Evolutionary conservation across 2,329 filamentous ascomycete genomes (phyloP).

Genomic region (Sporothrix globosa): DNA sequence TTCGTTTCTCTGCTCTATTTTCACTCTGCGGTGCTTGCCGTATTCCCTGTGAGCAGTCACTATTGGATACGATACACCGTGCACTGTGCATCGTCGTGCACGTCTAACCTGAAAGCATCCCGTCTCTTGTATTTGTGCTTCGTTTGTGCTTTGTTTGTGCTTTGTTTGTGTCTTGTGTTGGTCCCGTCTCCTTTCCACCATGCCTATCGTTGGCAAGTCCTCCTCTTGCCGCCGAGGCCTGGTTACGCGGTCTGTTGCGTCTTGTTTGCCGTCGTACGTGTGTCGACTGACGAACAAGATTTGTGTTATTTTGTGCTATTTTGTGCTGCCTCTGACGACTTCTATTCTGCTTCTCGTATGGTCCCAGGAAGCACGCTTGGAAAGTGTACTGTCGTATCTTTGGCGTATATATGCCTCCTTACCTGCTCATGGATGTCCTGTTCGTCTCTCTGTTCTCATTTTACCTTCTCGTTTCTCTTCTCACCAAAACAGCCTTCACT

Average conservation of each 20-base stretch:
- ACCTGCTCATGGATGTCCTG: background rate
- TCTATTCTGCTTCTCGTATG: slow-evolving; percentile 18
- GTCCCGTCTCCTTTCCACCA: too few species aligned
- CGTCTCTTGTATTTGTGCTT: slow-evolving; percentile 7
- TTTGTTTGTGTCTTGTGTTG: too few species aligned
- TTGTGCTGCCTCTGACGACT: slow-evolving; percentile 9
- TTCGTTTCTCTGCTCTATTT: slow-evolving; percentile 15
- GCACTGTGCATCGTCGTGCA: background rate
- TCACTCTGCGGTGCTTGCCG: background rate
- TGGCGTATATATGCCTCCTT: slow-evolving; percentile 9
- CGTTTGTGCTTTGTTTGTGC: background rate
- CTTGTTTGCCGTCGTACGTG: background rate
- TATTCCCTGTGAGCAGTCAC: background rate
- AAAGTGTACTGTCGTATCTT: background rate
- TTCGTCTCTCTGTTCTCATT: background rate
- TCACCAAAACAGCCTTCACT: background rate
- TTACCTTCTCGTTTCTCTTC: background rate
- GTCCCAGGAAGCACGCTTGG: background rate
- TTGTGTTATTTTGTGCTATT: background rate
- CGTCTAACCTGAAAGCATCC: slow-evolving; percentile 2
- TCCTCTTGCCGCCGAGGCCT: background rate
- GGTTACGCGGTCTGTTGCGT: background rate
- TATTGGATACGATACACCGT: background rate
- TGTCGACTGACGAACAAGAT: background rate
- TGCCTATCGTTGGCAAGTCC: background rate